Percentiles rank a stretch among this genome's conserved stretches.
phyloP scores from a whole-genome alignment of 139 green algal species.

The Marvania coccoides region DNA sequence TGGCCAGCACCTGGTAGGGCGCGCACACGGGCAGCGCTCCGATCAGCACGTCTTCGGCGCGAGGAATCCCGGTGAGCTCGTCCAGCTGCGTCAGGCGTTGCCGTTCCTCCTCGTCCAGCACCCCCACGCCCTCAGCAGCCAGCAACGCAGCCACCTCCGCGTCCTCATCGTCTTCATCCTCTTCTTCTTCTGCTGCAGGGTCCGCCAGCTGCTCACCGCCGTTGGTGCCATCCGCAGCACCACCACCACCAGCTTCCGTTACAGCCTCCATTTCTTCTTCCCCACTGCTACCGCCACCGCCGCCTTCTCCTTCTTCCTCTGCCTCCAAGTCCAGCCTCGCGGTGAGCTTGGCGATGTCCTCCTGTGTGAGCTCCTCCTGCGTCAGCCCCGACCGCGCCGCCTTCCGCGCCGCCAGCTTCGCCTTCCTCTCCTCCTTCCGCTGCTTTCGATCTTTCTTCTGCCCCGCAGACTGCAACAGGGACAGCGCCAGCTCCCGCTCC shows the following conservation, averaged over 20 bases:
- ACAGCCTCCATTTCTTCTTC: background rate
- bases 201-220: constrained; percentile 8
- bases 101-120: constrained; percentile 34
- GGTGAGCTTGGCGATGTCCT: constrained; percentile 47
- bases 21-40: constrained; percentile 84
- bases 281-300: too few relatives aligned
- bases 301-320: background rate
- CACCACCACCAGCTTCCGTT: background rate
- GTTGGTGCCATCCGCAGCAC: background rate
- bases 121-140: constrained; percentile 44
- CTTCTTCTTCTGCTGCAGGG: background rate
- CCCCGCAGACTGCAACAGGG: constrained; percentile 49
- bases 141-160: constrained; percentile 45
- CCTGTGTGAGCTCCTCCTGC: constrained; percentile 14
- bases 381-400: constrained; percentile 4
- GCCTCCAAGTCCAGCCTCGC: constrained; percentile 17
- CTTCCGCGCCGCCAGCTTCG: constrained; percentile 34
- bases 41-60: constrained; percentile 75
- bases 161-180: background rate
- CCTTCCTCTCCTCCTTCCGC: constrained; percentile 58
- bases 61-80: constrained; percentile 66
- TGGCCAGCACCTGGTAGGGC: constrained; percentile 61
- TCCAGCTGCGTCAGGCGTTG: constrained; percentile 49
- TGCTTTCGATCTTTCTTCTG: constrained; percentile 56
- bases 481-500: constrained; percentile 68